Percentiles rank a stretch among this genome's conserved stretches.
Conservation (phyloP, 331 rosid species). For the Malus hybrid region DNA sequence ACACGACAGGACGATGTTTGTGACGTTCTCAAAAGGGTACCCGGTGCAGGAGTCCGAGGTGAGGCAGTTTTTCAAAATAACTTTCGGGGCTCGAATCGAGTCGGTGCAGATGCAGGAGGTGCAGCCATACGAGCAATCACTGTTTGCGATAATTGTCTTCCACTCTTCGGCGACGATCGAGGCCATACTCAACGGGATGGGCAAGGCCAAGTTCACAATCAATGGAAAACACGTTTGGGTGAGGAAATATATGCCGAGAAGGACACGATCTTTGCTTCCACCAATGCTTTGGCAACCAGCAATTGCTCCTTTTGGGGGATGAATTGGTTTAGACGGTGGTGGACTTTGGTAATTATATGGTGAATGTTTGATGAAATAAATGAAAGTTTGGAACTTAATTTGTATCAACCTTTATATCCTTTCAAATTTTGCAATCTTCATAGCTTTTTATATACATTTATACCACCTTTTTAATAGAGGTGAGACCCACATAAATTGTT, state of each 20-base stretch:
- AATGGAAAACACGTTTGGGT: constrained; percentile 80
- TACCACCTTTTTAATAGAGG: accelerated
- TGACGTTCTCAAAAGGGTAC: constrained; percentile 70
- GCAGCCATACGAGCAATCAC: constrained; percentile 30
- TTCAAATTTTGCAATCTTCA: too few species aligned
- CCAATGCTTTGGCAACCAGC: neutral
- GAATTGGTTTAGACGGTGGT: neutral
- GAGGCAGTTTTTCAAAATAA: constrained; percentile 27
- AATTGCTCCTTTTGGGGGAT: neutral
- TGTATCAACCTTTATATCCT: neutral
- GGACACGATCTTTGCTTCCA: neutral
- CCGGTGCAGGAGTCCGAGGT: constrained; percentile 54
- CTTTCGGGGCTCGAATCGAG: constrained; percentile 53
- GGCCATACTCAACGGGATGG: constrained; percentile 34
- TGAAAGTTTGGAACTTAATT: neutral
- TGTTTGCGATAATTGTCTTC: constrained; percentile 61
- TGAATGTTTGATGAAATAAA: neutral
- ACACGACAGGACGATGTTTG: constrained; percentile 56
- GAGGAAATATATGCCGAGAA: constrained; percentile 52
- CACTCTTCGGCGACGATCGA: constrained; percentile 21
- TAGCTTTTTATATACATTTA: too few species aligned
- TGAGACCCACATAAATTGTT: too few species aligned
- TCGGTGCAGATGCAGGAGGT: constrained; percentile 58
- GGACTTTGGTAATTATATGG: neutral
- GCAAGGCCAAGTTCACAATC: constrained; percentile 49